These are phyloP conservation scores for Colletotrichum caudatum DNA, from an alignment of 2,329 filamentous ascomycete genomes.

Conservation along the genomic window DNA sequence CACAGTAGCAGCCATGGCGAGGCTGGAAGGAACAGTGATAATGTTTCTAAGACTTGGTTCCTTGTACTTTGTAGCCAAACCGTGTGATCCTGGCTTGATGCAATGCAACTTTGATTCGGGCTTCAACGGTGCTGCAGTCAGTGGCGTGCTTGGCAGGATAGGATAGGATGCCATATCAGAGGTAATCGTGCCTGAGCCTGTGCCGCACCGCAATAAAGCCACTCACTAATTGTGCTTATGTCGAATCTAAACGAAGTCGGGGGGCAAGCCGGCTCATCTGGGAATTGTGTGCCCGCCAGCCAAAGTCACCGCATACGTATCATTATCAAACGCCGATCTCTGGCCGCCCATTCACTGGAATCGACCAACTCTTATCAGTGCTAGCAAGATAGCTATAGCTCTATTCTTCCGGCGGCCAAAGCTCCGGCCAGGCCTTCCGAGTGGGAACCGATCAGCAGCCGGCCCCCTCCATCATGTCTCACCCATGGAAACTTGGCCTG, in stretches of 20 bases:
- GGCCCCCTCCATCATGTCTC: slow-evolving; percentile 21
- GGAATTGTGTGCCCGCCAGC: background rate
- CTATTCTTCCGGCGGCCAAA: slow-evolving; percentile 26
- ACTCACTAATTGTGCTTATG: background rate
- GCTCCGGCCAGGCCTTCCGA: slow-evolving; percentile 19
- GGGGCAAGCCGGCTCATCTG: background rate
- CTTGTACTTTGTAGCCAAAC: background rate
- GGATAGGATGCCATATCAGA: background rate
- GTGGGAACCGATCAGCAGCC: slow-evolving; percentile 11
- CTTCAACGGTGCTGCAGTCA: slow-evolving; percentile 5
- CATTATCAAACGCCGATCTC: background rate
- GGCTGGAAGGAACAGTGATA: background rate
- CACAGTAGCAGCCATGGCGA: background rate
- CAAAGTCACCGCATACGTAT: background rate
- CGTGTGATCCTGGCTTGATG: background rate
- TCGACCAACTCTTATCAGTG: background rate
- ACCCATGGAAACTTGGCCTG: background rate
- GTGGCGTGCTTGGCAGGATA: background rate
- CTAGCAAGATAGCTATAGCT: background rate
- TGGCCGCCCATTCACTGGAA: background rate
- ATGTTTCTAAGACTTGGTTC: background rate
- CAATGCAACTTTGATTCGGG: background rate
- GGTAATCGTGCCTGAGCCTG: no score
- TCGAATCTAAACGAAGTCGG: background rate
- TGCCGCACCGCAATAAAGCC: background rate